Conservation (phyloP, 2,329 filamentous ascomycete genomes). For the Emergomyces pasteurianus region DNA sequence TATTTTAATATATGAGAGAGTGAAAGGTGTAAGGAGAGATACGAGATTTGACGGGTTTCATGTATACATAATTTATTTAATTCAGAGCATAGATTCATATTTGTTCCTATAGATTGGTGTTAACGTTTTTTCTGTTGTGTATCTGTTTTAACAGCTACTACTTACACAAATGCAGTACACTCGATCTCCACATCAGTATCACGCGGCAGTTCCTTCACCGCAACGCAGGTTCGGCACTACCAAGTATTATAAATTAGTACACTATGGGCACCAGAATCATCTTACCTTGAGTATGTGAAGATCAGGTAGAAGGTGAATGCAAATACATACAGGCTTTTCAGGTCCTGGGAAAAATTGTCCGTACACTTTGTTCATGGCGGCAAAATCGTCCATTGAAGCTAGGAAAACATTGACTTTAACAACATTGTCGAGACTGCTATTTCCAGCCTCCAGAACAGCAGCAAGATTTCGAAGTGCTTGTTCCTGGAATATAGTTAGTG, state of each 20-base stretch:
- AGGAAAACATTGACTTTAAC: slow-evolving; percentile 59
- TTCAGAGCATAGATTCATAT: slow-evolving; percentile 2
- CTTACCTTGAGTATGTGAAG: background rate
- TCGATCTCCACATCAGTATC: slow-evolving; percentile 83
- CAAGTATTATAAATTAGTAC: background rate
- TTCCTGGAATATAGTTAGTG: background rate
- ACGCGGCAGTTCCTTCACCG: slow-evolving; percentile 79
- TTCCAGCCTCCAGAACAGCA: slow-evolving; percentile 48
- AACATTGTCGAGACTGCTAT: slow-evolving; percentile 46
- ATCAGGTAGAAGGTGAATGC: background rate
- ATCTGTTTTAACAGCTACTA: background rate
- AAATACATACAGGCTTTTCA: slow-evolving; percentile 2
- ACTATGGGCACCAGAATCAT: background rate
- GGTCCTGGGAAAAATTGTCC: slow-evolving; percentile 43
- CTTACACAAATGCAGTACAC: slow-evolving; percentile 60
- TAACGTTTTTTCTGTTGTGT: background rate
- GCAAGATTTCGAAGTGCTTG: slow-evolving; percentile 49
- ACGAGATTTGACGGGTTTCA: background rate
- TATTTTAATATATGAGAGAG: too few relatives aligned
- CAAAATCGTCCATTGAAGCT: slow-evolving; percentile 53
- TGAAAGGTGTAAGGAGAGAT: too few relatives aligned
- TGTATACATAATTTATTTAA: background rate
- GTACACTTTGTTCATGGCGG: slow-evolving; percentile 74
- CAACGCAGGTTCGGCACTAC: slow-evolving; percentile 66
- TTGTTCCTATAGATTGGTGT: background rate